phyloP scores from a whole-genome alignment of 345 rosid genomes.

The Anastatica hierochuntica region DNA sequence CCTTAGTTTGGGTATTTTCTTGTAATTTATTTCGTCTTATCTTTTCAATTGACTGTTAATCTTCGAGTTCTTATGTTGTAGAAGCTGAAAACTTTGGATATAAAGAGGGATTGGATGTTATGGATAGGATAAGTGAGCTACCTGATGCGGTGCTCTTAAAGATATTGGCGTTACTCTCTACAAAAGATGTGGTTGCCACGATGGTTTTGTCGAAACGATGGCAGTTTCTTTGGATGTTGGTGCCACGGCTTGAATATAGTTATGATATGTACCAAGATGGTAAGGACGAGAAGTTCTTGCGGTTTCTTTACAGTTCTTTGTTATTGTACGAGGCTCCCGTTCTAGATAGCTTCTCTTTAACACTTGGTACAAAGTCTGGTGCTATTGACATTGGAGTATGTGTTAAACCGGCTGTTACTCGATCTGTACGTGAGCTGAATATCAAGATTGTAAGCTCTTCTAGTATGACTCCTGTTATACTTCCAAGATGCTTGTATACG shows the following conservation, averaged over 20 bases:
- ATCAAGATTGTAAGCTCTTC: background rate
- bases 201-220: conserved; percentile 3
- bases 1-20: too few species aligned
- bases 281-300: background rate
- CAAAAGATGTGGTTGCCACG: background rate
- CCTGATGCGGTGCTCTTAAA: background rate
- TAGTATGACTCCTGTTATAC: background rate
- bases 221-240: background rate
- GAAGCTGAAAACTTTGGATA: too few species aligned
- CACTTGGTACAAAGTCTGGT: background rate
- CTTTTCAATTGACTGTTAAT: too few species aligned
- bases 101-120: too few species aligned
- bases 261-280: background rate
- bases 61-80: too few species aligned
- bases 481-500: background rate
- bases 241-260: background rate
- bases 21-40: background rate
- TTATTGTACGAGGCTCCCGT: background rate
- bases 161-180: background rate
- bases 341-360: background rate
- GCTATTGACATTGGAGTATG: background rate
- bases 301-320: background rate
- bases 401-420: background rate
- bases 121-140: background rate
- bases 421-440: background rate